Evolutionary conservation across 345 rosid genomes (phyloP).

Genomic region (Dipteronia dyeriana): DNA sequence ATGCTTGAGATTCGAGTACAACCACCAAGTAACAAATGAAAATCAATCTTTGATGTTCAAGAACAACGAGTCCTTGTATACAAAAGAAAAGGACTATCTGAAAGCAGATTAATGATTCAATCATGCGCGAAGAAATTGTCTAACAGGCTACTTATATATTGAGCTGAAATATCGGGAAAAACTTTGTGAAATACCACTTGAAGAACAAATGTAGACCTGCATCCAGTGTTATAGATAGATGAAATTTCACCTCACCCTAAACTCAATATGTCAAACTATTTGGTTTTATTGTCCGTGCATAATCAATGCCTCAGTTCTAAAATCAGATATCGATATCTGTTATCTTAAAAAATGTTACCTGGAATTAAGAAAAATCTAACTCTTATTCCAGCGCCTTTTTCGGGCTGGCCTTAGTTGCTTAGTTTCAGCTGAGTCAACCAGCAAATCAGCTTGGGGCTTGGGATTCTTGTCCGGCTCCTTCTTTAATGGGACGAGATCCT

Average conservation of each 20-base stretch:
- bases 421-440: slow-evolving; percentile 26
- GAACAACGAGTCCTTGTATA: background rate
- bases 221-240: background rate
- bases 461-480: slow-evolving; percentile 25
- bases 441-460: slow-evolving; percentile 24
- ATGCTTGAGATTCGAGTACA: background rate
- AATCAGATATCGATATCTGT: too few relatives aligned
- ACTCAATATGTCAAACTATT: background rate
- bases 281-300: background rate
- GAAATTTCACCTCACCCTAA: background rate
- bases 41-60: background rate
- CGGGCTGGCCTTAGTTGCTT: slow-evolving; percentile 48
- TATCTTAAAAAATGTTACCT: background rate
- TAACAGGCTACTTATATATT: background rate
- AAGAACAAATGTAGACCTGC: background rate
- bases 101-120: background rate
- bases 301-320: background rate
- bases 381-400: slow-evolving; percentile 63
- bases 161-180: background rate
- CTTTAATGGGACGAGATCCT: slow-evolving; percentile 30
- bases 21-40: background rate
- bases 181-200: background rate
- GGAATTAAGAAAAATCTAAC: slow-evolving; percentile 16
- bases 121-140: background rate
- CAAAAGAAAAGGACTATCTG: background rate